Evolutionary conservation across 768 basidiomycete genomes (phyloP).

Genomic region (Boletus insuetus): DNA sequence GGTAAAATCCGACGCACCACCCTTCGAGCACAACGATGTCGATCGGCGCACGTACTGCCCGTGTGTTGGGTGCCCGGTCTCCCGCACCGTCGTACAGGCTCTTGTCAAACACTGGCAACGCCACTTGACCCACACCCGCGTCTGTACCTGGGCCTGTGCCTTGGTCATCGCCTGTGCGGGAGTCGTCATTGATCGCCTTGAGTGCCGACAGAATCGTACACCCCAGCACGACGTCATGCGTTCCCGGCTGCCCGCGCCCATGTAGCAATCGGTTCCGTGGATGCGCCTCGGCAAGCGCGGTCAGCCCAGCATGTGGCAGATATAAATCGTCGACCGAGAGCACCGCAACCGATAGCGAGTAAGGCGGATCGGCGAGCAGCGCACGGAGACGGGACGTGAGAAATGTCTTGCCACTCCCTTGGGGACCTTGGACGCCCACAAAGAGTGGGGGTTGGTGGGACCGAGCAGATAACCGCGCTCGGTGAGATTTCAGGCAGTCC

Average conservation of each 20-base stretch:
- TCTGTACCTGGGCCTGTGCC: background rate
- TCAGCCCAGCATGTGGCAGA: slow-evolving; percentile 63
- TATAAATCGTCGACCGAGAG: slow-evolving; percentile 88
- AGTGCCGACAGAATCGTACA: slow-evolving; percentile 49
- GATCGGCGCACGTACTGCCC: slow-evolving; percentile 46
- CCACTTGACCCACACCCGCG: slow-evolving; percentile 27
- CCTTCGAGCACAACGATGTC: slow-evolving; percentile 94
- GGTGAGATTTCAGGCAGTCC: slow-evolving; percentile 34
- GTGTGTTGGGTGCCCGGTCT: slow-evolving; percentile 57
- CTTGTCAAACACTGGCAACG: slow-evolving; percentile 87
- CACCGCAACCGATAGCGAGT: slow-evolving; percentile 54
- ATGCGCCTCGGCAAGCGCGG: slow-evolving; percentile 45
- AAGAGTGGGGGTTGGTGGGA: slow-evolving; percentile 56
- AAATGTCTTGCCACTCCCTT: slow-evolving; percentile 91
- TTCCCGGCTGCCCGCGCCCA: slow-evolving; percentile 92
- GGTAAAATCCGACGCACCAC: slow-evolving; percentile 90
- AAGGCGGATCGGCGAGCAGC: slow-evolving; percentile 41
- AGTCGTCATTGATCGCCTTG: slow-evolving; percentile 36
- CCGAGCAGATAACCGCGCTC: slow-evolving; percentile 14
- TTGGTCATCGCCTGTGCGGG: background rate
- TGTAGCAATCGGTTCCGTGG: slow-evolving; percentile 64
- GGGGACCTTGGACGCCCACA: slow-evolving; percentile 88
- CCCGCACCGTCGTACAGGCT: slow-evolving; percentile 77
- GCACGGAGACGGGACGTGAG: slow-evolving; percentile 57
- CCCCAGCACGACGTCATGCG: slow-evolving; percentile 80